Conservation (phyloP, 768 basidiomycete genomes). For the Cystobasidium ongulense region DNA sequence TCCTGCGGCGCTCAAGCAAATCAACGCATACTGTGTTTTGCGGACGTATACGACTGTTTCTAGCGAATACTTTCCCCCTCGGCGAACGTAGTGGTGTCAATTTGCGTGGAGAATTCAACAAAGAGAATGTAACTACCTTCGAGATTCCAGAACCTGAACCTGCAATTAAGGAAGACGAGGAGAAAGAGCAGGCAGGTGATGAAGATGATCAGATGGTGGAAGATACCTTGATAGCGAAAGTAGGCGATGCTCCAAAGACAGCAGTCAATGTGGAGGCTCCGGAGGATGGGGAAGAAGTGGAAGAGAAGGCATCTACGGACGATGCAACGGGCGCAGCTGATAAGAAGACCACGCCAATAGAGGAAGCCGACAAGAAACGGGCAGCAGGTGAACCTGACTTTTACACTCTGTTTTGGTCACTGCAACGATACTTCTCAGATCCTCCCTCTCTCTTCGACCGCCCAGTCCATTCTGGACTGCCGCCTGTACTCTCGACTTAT, state of each 20-base stretch:
- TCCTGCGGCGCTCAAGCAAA: conserved; percentile 76
- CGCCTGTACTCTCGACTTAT: neutral
- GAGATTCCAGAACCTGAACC: conserved; percentile 44
- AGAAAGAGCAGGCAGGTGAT: conserved; percentile 36
- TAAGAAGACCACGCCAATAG: neutral
- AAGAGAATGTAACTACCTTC: conserved; percentile 46
- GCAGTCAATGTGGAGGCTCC: neutral
- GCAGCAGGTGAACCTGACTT: conserved; percentile 61
- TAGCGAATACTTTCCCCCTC: conserved; percentile 75
- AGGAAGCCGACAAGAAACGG: conserved; percentile 51
- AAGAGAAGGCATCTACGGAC: conserved; percentile 39
- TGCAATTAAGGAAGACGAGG: conserved; percentile 37
- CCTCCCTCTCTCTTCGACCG: conserved; percentile 60
- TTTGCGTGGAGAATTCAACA: conserved; percentile 67
- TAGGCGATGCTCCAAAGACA: neutral
- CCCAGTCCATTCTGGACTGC: neutral
- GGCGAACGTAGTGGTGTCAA: conserved; percentile 88
- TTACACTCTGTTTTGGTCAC: conserved; percentile 80
- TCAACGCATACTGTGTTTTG: conserved; percentile 78
- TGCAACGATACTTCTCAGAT: conserved; percentile 75
- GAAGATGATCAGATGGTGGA: conserved; percentile 14
- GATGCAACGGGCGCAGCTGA: conserved; percentile 38
- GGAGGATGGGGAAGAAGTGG: conserved; percentile 26
- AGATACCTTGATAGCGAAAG: conserved; percentile 32
- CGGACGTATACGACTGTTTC: conserved; percentile 77